Evolutionary conservation across 1,284 basidiomycete genomes (phyloP), one percentile per base, ranked within the genome.

Genomic region (Ustilago loliicola): DNA sequence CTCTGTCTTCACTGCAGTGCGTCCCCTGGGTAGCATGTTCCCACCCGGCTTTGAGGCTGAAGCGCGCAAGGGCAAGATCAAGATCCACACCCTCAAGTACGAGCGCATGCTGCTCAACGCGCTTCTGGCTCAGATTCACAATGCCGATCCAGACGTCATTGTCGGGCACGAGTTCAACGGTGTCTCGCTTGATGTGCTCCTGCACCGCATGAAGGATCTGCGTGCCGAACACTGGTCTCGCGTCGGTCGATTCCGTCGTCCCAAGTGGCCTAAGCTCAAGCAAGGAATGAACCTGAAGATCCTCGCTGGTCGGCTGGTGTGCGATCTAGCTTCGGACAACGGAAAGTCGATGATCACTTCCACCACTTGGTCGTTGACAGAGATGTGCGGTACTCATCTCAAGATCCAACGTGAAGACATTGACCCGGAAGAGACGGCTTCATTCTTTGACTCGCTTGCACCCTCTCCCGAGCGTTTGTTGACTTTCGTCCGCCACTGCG

Each of bases 161-260:
- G 90, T 99, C 34, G 95, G 96, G 0, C 95, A 98, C 85, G 95
- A 98, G 68, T 96, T 99, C 86, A 88, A 94, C 13, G 95, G 94
- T n/a, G 93, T 93, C 51, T 92, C 93, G 4, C 90, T 98, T 32
- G 96, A 99, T 81, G 93, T 97, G 27, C 89, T 99, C 23, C 89
- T 99, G 27, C 92, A 94, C 83, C 92, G 97, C 0, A 93, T 99
- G 92, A 91, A 91, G 75, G 94, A 97, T 74, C 72, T 86, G 42
- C 79, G 80, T 32, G 82, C 77, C 15, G 94, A 97, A 61, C 93
- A 98, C 84, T 98, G 94, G 94, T 96, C 94, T 21, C 91, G 94
- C 36, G 90, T 99, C 25, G 94, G 96, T 38, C 91, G 97, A n/a
- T 94, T 98, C 88, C 90, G 94, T 66, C 89, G 95, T 47, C 91